Conservation (phyloP, 1,284 basidiomycete genomes). For the Puccinia coronata region DNA sequence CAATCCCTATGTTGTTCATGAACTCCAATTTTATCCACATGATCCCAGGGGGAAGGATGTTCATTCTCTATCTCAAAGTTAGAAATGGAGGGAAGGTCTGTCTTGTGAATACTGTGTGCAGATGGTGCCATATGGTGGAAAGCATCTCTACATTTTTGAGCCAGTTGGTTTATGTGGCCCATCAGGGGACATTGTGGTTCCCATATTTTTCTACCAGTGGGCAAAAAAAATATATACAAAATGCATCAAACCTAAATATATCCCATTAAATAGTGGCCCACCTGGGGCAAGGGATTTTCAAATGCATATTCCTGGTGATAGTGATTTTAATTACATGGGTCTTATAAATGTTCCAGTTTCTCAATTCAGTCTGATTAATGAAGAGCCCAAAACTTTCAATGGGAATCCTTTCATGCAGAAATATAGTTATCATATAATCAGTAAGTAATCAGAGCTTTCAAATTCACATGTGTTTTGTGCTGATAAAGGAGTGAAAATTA, state of each 20-base stretch:
- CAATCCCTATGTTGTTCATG: background rate
- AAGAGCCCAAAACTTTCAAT: background rate
- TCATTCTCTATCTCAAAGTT: background rate
- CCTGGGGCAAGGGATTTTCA: background rate
- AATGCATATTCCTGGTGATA: background rate
- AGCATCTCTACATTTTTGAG: slow-evolving; percentile 17
- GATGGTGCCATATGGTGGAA: background rate
- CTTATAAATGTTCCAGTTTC: background rate
- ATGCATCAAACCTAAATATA: background rate
- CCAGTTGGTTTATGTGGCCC: background rate
- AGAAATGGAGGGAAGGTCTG: background rate
- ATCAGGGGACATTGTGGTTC: background rate
- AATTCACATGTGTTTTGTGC: no score
- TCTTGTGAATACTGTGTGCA: background rate
- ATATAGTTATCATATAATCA: background rate
- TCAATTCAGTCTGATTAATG: background rate
- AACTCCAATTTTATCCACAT: background rate
- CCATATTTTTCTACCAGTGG: background rate
- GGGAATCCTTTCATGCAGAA: background rate
- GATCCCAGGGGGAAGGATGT: slow-evolving; percentile 1
- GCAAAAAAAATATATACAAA: background rate
- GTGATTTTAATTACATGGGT: background rate
- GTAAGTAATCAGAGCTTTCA: background rate
- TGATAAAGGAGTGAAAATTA: no score
- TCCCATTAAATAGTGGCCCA: background rate